phyloP scores from a whole-genome alignment of 768 basidiomycete genomes.

The Tulasnella sp. region DNA sequence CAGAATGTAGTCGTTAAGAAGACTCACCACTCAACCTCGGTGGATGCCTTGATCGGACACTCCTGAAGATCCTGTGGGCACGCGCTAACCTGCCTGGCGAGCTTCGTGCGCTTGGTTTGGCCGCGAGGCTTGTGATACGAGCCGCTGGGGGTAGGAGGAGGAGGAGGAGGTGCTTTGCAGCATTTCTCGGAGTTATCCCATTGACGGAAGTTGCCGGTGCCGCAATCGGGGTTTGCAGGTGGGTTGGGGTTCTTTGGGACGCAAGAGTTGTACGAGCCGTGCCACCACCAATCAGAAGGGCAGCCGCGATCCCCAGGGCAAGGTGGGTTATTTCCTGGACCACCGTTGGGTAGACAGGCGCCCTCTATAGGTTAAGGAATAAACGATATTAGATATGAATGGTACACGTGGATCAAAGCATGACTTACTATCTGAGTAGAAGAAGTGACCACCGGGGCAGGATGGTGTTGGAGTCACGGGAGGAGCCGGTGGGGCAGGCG shows the following conservation, averaged over 20 bases:
- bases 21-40: slow-evolving; percentile 43
- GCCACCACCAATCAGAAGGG: slow-evolving; percentile 39
- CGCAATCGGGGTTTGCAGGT: slow-evolving; percentile 31
- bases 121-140: slow-evolving; percentile 17
- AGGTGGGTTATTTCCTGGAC: slow-evolving; percentile 32
- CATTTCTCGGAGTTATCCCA: slow-evolving; percentile 38
- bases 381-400: too few relatives aligned
- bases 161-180: slow-evolving; percentile 28
- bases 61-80: slow-evolving; percentile 48
- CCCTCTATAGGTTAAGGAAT: too few relatives aligned
- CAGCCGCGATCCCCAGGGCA: slow-evolving; percentile 30
- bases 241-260: slow-evolving; percentile 38
- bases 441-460: not conserved
- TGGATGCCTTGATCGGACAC: slow-evolving; percentile 42
- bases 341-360: slow-evolving; percentile 28
- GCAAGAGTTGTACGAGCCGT: slow-evolving; percentile 39
- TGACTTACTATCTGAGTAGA: too few relatives aligned
- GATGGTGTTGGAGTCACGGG: not conserved
- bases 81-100: slow-evolving; percentile 22
- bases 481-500: too few relatives aligned
- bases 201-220: slow-evolving; percentile 36
- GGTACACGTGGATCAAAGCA: too few relatives aligned
- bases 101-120: slow-evolving; percentile 30
- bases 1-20: too few relatives aligned
- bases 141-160: slow-evolving; percentile 27